Evolutionary conservation across 805 yeast genomes (phyloP).

Genomic region (Wickerhamiella cacticola): DNA sequence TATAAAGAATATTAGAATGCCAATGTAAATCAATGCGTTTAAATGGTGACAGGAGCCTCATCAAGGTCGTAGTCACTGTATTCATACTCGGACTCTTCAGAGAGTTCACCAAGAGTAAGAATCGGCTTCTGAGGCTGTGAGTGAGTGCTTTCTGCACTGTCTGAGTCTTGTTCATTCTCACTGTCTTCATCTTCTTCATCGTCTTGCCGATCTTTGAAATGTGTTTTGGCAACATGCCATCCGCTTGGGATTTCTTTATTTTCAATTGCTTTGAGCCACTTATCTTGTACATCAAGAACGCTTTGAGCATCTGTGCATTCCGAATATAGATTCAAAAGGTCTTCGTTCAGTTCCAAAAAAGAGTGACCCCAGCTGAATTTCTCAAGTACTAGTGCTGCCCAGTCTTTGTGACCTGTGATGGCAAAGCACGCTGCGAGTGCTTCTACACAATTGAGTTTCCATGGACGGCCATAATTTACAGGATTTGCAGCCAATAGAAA

Average conservation of each 20-base stretch:
- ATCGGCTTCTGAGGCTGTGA: background rate
- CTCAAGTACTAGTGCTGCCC: conserved; percentile 67
- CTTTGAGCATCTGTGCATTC: conserved; percentile 71
- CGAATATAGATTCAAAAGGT: conserved; percentile 60
- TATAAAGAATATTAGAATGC: background rate
- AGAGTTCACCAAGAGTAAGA: conserved; percentile 9
- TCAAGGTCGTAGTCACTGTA: conserved; percentile 14
- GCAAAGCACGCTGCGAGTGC: conserved; percentile 96
- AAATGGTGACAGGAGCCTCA: conserved; percentile 12
- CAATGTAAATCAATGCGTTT: background rate
- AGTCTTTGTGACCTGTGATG: conserved; percentile 78
- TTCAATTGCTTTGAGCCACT: conserved; percentile 59
- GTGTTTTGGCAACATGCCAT: conserved; percentile 12
- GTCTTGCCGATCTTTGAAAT: conserved; percentile 42
- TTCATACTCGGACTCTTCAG: conserved; percentile 12
- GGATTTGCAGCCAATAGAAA: conserved; percentile 94
- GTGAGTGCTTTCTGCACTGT: conserved; percentile 1
- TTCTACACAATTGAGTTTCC: conserved; percentile 93
- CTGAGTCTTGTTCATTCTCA: conserved; percentile 27
- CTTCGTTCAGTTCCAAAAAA: conserved; percentile 71
- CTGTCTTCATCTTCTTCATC: conserved; percentile 21
- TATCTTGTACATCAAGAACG: conserved; percentile 57
- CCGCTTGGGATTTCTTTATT: conserved; percentile 36
- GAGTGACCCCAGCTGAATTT: conserved; percentile 92
- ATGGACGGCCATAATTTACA: conserved; percentile 91